A percentile compares a stretch with the other conserved stretches of the same genome.
These are phyloP conservation scores for Gossypioides kirkii DNA, from an alignment of 345 rosid species.

Conservation along the genomic window DNA sequence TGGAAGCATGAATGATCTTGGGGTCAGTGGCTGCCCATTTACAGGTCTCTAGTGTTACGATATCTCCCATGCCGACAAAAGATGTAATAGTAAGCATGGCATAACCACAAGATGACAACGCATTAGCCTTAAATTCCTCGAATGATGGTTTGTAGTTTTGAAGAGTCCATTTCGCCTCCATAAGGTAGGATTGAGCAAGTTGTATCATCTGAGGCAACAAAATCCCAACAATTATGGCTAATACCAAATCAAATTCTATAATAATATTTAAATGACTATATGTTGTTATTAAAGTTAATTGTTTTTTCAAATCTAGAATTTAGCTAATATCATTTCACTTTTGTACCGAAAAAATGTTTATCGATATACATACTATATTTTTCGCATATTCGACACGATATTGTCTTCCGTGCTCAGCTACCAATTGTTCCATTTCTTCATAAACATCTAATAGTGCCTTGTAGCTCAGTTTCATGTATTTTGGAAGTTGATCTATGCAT, in stretches of 20 bases:
- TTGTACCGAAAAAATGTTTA: not conserved
- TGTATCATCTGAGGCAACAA: conserved; percentile 19
- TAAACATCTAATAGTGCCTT: conserved; percentile 27
- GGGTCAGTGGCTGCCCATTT: conserved; percentile 18
- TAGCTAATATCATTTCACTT: too few species aligned
- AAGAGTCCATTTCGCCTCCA: conserved; percentile 29
- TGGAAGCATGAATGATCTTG: conserved; percentile 19
- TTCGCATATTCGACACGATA: conserved; percentile 23
- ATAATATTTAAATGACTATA: too few species aligned
- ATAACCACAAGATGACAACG: conserved; percentile 9
- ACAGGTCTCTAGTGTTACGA: conserved; percentile 15
- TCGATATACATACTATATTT: conserved; percentile 17
- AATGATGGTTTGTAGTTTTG: conserved; percentile 18
- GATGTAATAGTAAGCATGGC: conserved; percentile 9
- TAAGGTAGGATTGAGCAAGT: conserved; percentile 10
- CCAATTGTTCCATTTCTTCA: conserved; percentile 20
- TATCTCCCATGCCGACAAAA: conserved; percentile 28
- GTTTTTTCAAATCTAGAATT: too few species aligned
- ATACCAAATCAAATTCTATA: not conserved
- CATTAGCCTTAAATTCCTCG: conserved; percentile 27
- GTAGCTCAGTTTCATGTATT: conserved; percentile 34
- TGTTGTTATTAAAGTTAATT: too few species aligned
- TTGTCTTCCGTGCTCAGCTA: conserved; percentile 14
- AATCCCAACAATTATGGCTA: not conserved
- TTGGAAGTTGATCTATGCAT: conserved; percentile 18